Conservation (phyloP, 176 grass and related monocot genomes). For the Cocos nucifera region DNA sequence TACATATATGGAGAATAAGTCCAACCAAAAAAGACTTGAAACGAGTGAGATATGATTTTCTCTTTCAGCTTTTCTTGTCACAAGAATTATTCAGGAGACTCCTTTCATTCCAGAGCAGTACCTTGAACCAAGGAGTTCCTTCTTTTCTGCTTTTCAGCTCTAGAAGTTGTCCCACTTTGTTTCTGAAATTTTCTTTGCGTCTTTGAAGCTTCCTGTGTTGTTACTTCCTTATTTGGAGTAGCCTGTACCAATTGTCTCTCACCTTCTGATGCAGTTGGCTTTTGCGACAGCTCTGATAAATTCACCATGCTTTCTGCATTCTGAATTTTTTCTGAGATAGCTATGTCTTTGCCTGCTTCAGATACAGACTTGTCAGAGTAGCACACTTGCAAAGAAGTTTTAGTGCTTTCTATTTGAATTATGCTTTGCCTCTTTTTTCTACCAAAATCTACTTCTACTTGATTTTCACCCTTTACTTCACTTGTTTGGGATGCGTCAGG, state of each 20-base stretch:
- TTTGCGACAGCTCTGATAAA: constrained; percentile 19
- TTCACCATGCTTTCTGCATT: not conserved
- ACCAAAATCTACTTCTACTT: too few species aligned
- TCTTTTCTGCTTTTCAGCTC: constrained; percentile 61
- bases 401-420: too few species aligned
- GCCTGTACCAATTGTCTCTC: not conserved
- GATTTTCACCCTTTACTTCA: constrained; percentile 6
- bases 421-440: too few species aligned
- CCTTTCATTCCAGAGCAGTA: constrained; percentile 1
- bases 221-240: not conserved
- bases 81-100: constrained; percentile 7
- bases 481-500: constrained; percentile 17
- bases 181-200: constrained; percentile 8
- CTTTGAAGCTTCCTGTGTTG: constrained; percentile 18
- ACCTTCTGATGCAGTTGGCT: constrained; percentile 11
- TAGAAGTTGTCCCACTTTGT: constrained; percentile 7
- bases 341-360: constrained; percentile 13
- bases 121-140: constrained; percentile 30
- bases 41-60: too few species aligned
- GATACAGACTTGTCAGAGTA: too few species aligned
- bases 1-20: constrained; percentile 27
- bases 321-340: constrained; percentile 13
- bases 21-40: too few species aligned
- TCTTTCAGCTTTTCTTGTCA: constrained; percentile 14
- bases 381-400: too few species aligned